Evolutionary conservation across 2,329 filamentous ascomycete species (phyloP).

Genomic region (Mycosphaerella sp.): DNA sequence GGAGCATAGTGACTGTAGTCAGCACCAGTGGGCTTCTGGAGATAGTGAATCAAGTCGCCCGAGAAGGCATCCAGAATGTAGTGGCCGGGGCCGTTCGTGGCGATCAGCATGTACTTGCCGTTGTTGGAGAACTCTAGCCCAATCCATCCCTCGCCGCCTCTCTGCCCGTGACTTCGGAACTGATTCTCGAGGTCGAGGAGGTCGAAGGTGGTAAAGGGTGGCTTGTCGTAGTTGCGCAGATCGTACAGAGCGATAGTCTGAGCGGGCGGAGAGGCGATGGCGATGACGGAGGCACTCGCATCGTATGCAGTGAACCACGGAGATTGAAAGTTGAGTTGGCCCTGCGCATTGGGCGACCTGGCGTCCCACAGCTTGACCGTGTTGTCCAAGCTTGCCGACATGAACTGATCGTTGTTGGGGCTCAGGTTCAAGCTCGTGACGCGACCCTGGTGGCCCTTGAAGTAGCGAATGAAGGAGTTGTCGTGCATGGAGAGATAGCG

Average conservation of each 20-base stretch:
- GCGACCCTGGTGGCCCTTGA: slow-evolving; percentile 76
- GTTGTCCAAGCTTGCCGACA: slow-evolving; percentile 85
- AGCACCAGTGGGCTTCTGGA: slow-evolving; percentile 27
- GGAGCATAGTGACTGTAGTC: slow-evolving; percentile 33
- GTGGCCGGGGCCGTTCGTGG: slow-evolving; percentile 77
- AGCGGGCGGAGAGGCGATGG: slow-evolving; percentile 73
- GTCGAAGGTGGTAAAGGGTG: slow-evolving; percentile 82
- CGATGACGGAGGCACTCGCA: slow-evolving; percentile 85
- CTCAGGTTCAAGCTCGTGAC: slow-evolving; percentile 82
- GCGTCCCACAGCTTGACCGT: slow-evolving; percentile 89
- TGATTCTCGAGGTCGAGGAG: slow-evolving; percentile 58
- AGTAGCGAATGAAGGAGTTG: slow-evolving; percentile 94
- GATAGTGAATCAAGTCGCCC: slow-evolving; percentile 52
- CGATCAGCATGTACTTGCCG: slow-evolving; percentile 76
- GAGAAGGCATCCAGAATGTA: slow-evolving; percentile 92
- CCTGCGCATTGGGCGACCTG: slow-evolving; percentile 70
- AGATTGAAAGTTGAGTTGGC: slow-evolving; percentile 70
- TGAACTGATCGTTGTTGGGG: slow-evolving; percentile 81
- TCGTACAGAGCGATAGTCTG: slow-evolving; percentile 85
- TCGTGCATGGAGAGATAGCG: slow-evolving; percentile 87
- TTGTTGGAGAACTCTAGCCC: slow-evolving; percentile 95
- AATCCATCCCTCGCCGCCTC: slow-evolving; percentile 61
- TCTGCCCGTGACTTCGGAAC: slow-evolving; percentile 46
- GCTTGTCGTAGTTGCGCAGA: slow-evolving; percentile 85
- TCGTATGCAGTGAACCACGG: slow-evolving; percentile 86